A percentile compares a stretch with the other conserved stretches of the same genome.
phyloP scores from a whole-genome alignment of 2,329 filamentous ascomycete genomes.

The Trichoderma koningii region DNA sequence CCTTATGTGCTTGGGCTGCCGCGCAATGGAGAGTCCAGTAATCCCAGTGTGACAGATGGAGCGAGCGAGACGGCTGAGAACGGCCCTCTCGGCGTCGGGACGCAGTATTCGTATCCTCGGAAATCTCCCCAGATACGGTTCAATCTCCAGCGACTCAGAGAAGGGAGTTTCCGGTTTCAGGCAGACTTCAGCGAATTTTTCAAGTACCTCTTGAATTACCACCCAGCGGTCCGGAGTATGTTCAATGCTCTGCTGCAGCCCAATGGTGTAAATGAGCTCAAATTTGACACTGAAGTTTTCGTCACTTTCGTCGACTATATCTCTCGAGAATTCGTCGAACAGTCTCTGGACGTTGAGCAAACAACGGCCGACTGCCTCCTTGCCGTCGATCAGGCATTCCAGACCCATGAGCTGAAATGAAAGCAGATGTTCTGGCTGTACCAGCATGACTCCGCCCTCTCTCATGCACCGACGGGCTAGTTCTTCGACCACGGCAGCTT shows the following conservation, averaged over 20 bases:
- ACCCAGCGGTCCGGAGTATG: constrained; percentile 48
- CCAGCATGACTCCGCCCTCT: constrained; percentile 56
- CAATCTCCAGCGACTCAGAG: constrained; percentile 46
- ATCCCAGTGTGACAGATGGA: constrained; percentile 49
- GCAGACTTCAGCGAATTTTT: constrained; percentile 41
- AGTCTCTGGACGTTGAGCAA: constrained; percentile 47
- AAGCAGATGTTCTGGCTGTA: constrained; percentile 65
- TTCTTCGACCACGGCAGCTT: too few species aligned
- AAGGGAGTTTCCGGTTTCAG: constrained; percentile 33
- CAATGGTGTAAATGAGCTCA: constrained; percentile 65
- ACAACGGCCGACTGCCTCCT: constrained; percentile 36
- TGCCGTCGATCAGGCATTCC: constrained; percentile 46
- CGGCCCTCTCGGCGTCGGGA: constrained; percentile 32
- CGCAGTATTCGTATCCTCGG: constrained; percentile 53
- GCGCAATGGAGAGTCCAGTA: constrained; percentile 45
- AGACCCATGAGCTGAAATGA: constrained; percentile 65
- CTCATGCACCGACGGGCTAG: too few species aligned
- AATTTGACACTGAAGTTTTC: constrained; percentile 63
- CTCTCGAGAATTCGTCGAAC: constrained; percentile 50
- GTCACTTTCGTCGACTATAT: constrained; percentile 67
- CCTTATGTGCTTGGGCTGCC: constrained; percentile 39
- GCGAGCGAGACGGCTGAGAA: constrained; percentile 42
- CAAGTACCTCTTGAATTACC: constrained; percentile 55
- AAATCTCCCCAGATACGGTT: constrained; percentile 43
- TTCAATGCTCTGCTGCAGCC: constrained; percentile 53